Base-by-base conservation (phyloP, 169 alveolate species). In the Plasmodium yoelii region DNA sequence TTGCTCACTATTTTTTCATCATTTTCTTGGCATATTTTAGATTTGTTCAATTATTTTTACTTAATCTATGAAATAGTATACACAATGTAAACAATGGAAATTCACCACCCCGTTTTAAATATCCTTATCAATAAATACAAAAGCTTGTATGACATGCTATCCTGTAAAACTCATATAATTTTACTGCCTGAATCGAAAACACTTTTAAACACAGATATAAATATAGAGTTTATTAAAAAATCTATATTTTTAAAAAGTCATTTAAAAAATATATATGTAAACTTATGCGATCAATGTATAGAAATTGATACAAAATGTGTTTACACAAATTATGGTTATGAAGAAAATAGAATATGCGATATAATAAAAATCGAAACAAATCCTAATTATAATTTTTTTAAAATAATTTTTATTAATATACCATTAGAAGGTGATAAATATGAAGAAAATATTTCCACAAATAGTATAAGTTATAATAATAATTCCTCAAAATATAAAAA, bases 321-420 rank as follows among this genome's bases (percentile, higher is more conserved):
- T 18, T 46, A 53, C 53, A 86, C 91, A 18, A 53, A 60, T 26
- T 86, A 86, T 55, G 91, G 91, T 26, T 86, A 69, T 86, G 73
- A 86, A 61, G 75, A 69, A 18, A 86, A 55, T 70, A 86, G 74
- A 61, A 70, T 57, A 34, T 86, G 91, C 44, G 72, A 86, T 59
- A 86, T 86, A 69, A 28, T 86, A 53, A 86, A 86, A 86, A 47
- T 59, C 13, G 91, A 86, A 69, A 70, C 73, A 12, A 86, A 86
- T 86, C 34, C 80, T 24, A 68, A 86, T 47, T 68, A 68, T 86
- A 86, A 64, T 18, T 86, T 86, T 64, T 56, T 69, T n/a, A 86
- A 69, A 71, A 60, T 86, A 9, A 68, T 86, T 57, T 86, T 65
- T 65, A 71, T 86, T 47, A 71, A 69, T 39, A 34, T 44, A 15